These are phyloP conservation scores for Naganishia liquefaciens DNA, from an alignment of 1,284 basidiomycete species.

Conservation along the genomic window DNA sequence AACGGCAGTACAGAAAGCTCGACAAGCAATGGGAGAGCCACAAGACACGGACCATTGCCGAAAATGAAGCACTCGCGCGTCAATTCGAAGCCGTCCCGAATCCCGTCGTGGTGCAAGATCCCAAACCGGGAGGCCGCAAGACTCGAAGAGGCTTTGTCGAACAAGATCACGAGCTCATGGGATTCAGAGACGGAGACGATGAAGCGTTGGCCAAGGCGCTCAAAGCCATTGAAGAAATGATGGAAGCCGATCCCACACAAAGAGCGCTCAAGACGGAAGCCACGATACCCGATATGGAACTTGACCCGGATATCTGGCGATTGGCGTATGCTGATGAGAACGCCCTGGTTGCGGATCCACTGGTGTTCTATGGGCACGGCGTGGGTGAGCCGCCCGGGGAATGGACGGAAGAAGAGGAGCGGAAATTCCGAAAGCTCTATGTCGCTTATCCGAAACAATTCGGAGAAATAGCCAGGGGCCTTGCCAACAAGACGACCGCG, in stretches of 20 bases:
- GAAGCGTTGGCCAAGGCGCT: slow-evolving; percentile 30
- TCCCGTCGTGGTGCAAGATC: slow-evolving; percentile 27
- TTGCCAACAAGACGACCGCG: slow-evolving; percentile 24
- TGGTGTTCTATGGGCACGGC: slow-evolving; percentile 30
- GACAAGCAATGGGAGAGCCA: slow-evolving; percentile 31
- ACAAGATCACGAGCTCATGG: slow-evolving; percentile 32
- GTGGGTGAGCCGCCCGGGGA: slow-evolving; percentile 14
- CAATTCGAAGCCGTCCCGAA: slow-evolving; percentile 19
- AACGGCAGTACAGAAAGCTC: slow-evolving; percentile 21
- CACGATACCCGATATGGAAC: slow-evolving; percentile 33
- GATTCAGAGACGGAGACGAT: slow-evolving; percentile 33
- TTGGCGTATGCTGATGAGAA: slow-evolving; percentile 30
- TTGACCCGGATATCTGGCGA: slow-evolving; percentile 28
- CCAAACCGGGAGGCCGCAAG: slow-evolving; percentile 26
- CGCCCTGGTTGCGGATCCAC: slow-evolving; percentile 29
- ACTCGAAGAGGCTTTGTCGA: slow-evolving; percentile 26
- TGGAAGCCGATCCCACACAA: slow-evolving; percentile 33
- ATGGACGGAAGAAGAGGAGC: slow-evolving; percentile 32
- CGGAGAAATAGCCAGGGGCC: slow-evolving; percentile 30
- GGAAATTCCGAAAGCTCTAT: slow-evolving; percentile 32
- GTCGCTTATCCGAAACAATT: slow-evolving; percentile 33
- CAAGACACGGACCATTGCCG: slow-evolving; percentile 16
- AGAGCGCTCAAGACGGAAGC: slow-evolving; percentile 35
- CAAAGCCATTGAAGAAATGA: slow-evolving; percentile 30
- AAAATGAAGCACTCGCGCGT: slow-evolving; percentile 29